Percentiles rank a stretch among this genome's conserved stretches.
phyloP scores from a whole-genome alignment of 129 eudicot species.

The Flaveria linearis region DNA sequence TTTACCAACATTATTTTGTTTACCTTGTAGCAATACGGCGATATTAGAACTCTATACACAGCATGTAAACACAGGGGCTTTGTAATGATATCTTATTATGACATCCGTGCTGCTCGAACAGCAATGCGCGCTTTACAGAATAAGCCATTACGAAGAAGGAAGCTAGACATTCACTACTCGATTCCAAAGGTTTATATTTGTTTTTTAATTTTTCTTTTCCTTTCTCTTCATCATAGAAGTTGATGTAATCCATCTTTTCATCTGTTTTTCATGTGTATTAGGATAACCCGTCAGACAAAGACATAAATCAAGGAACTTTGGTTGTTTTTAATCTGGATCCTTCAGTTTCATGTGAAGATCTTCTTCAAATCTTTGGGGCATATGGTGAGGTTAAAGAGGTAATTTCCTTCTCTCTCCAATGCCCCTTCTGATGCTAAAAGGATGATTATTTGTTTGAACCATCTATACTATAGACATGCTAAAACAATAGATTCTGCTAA shows the following conservation, averaged over 20 bases:
- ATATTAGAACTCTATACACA: slow-evolving; percentile 85
- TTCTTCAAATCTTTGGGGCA: slow-evolving; percentile 82
- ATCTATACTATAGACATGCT: slow-evolving; percentile 6
- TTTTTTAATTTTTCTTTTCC: background rate
- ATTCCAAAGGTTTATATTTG: slow-evolving; percentile 75
- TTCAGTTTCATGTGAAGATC: slow-evolving; percentile 90
- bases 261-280: slow-evolving; percentile 25
- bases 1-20: slow-evolving; percentile 18
- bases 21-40: slow-evolving; percentile 75
- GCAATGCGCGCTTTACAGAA: slow-evolving; percentile 90
- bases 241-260: background rate
- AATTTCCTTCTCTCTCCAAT: slow-evolving; percentile 6
- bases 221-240: background rate
- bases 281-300: slow-evolving; percentile 99
- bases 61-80: slow-evolving; percentile 95
- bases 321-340: slow-evolving; percentile 94
- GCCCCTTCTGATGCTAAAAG: background rate
- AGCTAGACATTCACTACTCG: slow-evolving; percentile 91
- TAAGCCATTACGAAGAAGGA: slow-evolving; percentile 85
- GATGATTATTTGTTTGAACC: background rate
- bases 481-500: slow-evolving; percentile 18
- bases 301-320: slow-evolving; percentile 90
- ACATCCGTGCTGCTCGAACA: slow-evolving; percentile 89
- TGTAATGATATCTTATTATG: slow-evolving; percentile 98
- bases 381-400: slow-evolving; percentile 98